A percentile compares a stretch with the other conserved stretches of the same genome.
Evolutionary conservation across 2,329 filamentous ascomycete species (phyloP).

Genomic region (Pezicula radicicola): DNA sequence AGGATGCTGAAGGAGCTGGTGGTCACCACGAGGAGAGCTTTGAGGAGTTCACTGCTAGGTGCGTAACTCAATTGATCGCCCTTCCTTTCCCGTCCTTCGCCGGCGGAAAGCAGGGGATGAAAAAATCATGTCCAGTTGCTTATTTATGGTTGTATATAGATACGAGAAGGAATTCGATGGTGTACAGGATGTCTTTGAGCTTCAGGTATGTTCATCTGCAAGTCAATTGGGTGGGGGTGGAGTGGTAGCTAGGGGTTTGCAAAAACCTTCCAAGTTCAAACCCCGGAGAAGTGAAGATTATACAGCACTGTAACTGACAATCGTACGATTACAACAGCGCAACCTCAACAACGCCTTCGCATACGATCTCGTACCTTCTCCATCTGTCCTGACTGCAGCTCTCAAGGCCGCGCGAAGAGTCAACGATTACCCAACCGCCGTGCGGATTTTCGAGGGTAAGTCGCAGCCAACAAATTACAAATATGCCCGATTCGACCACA

Average conservation of each 20-base stretch:
- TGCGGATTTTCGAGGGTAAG: constrained; percentile 97
- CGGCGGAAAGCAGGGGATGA: constrained; percentile 12
- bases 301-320: background rate
- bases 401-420: constrained; percentile 92
- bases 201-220: constrained; percentile 68
- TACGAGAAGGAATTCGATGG: constrained; percentile 99
- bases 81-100: constrained; percentile 14
- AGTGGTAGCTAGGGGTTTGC: constrained; percentile 10
- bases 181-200: constrained; percentile 99
- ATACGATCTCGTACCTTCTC: constrained; percentile 97
- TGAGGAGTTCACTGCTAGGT: constrained; percentile 98
- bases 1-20: constrained; percentile 52
- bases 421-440: constrained; percentile 97
- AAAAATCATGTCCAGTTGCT: constrained; percentile 32
- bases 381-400: constrained; percentile 85
- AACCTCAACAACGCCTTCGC: constrained; percentile 99
- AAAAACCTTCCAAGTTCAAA: background rate
- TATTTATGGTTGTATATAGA: constrained; percentile 47
- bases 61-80: constrained; percentile 33
- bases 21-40: constrained; percentile 91
- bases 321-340: constrained; percentile 48
- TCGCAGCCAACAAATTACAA: constrained; percentile 6
- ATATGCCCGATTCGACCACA: background rate
- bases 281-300: constrained; percentile 2
- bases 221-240: constrained; percentile 21